Percentiles rank a stretch among this genome's conserved stretches.
These are phyloP conservation scores for Debaryomycetaceae sp. DNA, from an alignment of 1,139 yeast genomes.

Conservation along the genomic window DNA sequence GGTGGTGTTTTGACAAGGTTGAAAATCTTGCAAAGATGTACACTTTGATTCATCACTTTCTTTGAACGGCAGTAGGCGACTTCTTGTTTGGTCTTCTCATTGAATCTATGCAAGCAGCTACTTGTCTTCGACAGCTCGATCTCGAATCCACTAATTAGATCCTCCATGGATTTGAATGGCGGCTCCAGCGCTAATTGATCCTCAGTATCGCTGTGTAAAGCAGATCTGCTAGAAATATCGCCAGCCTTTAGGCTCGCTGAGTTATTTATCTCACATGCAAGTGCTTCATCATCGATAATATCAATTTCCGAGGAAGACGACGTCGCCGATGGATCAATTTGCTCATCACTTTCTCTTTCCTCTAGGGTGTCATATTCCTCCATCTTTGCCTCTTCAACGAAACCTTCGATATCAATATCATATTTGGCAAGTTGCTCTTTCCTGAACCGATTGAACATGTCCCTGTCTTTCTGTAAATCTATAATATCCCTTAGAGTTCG, in stretches of 20 bases:
- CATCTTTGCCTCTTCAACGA: background rate
- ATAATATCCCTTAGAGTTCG: constrained; percentile 33
- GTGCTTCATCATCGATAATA: constrained; percentile 9
- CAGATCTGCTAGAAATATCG: background rate
- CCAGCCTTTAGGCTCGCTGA: background rate
- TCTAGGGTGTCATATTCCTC: background rate
- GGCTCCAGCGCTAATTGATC: constrained; percentile 1
- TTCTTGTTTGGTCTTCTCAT: constrained; percentile 17
- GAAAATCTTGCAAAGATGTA: constrained; percentile 31
- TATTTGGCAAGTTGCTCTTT: constrained; percentile 22
- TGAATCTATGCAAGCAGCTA: constrained; percentile 1
- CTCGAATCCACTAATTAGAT: constrained; percentile 10
- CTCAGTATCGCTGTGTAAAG: constrained; percentile 7
- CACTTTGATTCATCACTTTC: constrained; percentile 19
- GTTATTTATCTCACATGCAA: constrained; percentile 3
- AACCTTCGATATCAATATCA: constrained; percentile 15
- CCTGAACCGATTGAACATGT: constrained; percentile 24
- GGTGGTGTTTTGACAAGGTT: constrained; percentile 35
- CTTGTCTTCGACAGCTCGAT: background rate
- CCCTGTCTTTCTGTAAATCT: constrained; percentile 24
- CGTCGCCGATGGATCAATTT: constrained; percentile 12
- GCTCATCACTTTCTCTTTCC: background rate
- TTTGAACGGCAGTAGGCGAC: constrained; percentile 13
- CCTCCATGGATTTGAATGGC: constrained; percentile 23
- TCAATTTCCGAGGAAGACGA: constrained; percentile 21